Evolutionary conservation across 306 rosid species (phyloP), one percentile per base, ranked within the genome.

Genomic region (Fagus sylvatica): DNA sequence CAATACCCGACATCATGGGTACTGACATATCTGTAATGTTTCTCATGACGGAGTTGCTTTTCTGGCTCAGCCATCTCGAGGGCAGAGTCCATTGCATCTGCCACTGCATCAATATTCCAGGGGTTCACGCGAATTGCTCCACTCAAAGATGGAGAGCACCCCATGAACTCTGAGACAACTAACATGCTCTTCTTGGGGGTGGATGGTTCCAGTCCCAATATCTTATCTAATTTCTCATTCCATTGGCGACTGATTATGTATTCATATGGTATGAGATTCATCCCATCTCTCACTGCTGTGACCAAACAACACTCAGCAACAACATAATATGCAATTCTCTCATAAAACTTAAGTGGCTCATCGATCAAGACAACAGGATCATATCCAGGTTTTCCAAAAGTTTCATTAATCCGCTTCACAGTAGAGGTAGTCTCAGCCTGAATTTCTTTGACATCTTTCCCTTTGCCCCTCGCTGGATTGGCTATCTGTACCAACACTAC

Each of bases 61-160:
- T 93, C 98, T 0, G 95, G 72, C 53, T 82, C 91, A 0, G 88
- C 86, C 91, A 93, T 77, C 85, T 81, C 90, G 56, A 93, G 76
- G 4, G 95, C 96, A 40, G 77, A 79, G 36, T 89, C 90, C 98
- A 93, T 93, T 13, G 98, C 98, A 67, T 91, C 97, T 3, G 98
- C 91, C 36, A 93, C 96, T 17, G 89, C 93, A 81, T 93, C 98
- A 17, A 91, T 81, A 69, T 93, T 91, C 98, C 98, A 93, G 0
- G 97, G 97, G 73, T 92, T 92, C 75, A 92, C 97, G 51, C 96
- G 90, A 78, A 92, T 90, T 32, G 97, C 97, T 57, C 97, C 97
- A 67, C 97, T 90, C 76, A 92, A 83, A 46, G 97, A 92, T 3
- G 97, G 97, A 10, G 97, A 92, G 82, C 97, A 92, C 19, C 97